Evolutionary conservation across 176 grass and related monocot genomes (phyloP), one percentile per base, ranked within the genome.

Genomic region (Carex myosuroides): DNA sequence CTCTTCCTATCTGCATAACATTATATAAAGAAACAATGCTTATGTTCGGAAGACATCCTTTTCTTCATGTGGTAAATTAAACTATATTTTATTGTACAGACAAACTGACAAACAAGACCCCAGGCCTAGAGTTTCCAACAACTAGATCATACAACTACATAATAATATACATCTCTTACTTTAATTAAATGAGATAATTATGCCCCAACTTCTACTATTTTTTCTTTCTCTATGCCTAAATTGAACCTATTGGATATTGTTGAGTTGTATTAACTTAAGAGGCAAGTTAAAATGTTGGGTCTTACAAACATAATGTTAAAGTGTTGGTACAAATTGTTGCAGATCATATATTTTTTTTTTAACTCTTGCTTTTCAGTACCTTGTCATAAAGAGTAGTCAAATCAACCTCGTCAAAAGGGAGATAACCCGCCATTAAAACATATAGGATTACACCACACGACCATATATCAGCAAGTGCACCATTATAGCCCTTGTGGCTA

Each of bases 321-420:
- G 5, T 54, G 54, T 32, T 76, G n/a, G 50, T 48, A 24, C 10
- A 55, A 55, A 8, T 76, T 54, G 12, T 22, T 29, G 4, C 26
- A 8, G 1, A 55, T 30, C 48, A 76, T 30, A 76, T 54, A 12
- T 56, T 53, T 76, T 46, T 44, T 3, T 46, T 71, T 46, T 6
- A 39, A 14, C 10, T 52, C 12, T 8, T 30, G 54, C 6, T 18
- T 70, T 70, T 39, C 33, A 76, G 22, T 86, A 98, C 95, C 92
- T 98, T 98, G 59, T 83, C 85, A 86, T 98, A 98, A 73, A 98
- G 95, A 54, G 95, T 93, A 86, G 92, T 91, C 89, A 98, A 92
- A 90, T 98, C 92, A 81, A 89, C 86, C 86, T 98, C 95, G 85
- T 98, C 95, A 53, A 98, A 98, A 86, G 95, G 95, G 94, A 98